A percentile compares a stretch with the other conserved stretches of the same genome.
phyloP scores from a whole-genome alignment of 345 rosid species.

The Populus davidiana region DNA sequence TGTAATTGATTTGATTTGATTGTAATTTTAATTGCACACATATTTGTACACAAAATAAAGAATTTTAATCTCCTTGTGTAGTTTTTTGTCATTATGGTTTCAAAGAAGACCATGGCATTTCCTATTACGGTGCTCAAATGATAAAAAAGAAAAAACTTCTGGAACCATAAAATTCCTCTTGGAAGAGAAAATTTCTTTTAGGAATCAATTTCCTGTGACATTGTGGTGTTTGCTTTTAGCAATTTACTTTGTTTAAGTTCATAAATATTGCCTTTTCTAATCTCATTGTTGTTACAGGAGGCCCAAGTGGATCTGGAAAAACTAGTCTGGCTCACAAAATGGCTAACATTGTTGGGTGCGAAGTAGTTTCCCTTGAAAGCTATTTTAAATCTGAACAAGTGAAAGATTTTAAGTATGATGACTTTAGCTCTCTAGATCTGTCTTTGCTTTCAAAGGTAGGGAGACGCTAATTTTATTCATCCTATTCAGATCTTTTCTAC shows the following conservation, averaged over 20 bases:
- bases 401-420: conserved; percentile 89
- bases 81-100: too few relatives aligned
- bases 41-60: too few relatives aligned
- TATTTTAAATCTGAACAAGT: conserved; percentile 83
- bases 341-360: conserved; percentile 99
- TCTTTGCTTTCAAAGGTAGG: conserved; percentile 87
- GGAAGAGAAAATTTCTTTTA: too few relatives aligned
- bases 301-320: conserved; percentile 99
- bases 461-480: neutral
- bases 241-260: neutral
- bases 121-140: neutral
- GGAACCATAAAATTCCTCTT: too few relatives aligned
- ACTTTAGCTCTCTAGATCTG: conserved; percentile 82
- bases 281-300: conserved; percentile 60
- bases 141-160: neutral
- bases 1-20: neutral
- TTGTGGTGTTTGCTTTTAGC: neutral
- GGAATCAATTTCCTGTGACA: neutral
- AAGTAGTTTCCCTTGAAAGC: conserved; percentile 97
- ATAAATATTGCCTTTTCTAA: neutral
- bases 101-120: neutral
- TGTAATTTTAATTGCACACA: neutral
- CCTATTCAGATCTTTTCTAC: neutral
- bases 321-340: conserved; percentile 98
- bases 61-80: neutral